Conservation (phyloP, 345 rosid genomes). For the Hibiscus tridactylites region DNA sequence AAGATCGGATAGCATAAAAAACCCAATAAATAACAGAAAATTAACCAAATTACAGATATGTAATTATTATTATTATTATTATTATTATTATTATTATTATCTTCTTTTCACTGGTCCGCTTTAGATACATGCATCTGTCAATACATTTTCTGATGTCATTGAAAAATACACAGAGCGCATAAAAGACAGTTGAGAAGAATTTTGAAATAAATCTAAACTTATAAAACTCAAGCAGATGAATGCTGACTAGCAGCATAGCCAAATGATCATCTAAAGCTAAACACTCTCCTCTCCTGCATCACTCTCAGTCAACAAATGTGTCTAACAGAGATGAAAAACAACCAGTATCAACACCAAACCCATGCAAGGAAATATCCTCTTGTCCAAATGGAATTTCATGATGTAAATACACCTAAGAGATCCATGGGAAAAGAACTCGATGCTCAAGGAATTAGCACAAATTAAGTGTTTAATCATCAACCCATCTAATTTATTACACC, state of each 20-base stretch:
- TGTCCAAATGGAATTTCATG: background rate
- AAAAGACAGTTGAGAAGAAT: background rate
- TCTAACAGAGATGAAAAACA: background rate
- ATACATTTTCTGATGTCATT: background rate
- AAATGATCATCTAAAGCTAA: background rate
- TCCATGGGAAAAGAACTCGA: background rate
- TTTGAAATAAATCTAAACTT: background rate
- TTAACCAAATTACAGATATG: background rate
- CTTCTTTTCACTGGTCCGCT: background rate
- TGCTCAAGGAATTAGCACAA: background rate
- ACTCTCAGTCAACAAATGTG: background rate
- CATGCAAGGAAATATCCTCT: background rate
- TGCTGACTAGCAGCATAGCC: constrained; percentile 2
- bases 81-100: background rate
- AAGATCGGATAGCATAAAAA: background rate
- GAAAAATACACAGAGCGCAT: background rate
- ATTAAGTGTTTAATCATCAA: background rate
- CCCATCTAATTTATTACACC: background rate
- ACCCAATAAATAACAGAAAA: background rate
- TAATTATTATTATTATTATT: background rate
- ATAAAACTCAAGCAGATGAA: background rate
- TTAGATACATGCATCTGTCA: background rate
- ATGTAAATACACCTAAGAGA: background rate
- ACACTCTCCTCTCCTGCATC: background rate
- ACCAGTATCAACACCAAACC: background rate